Evolutionary conservation across 495 filamentous ascomycete genomes (phyloP).

Genomic region (Elasticomyces elasticus): DNA sequence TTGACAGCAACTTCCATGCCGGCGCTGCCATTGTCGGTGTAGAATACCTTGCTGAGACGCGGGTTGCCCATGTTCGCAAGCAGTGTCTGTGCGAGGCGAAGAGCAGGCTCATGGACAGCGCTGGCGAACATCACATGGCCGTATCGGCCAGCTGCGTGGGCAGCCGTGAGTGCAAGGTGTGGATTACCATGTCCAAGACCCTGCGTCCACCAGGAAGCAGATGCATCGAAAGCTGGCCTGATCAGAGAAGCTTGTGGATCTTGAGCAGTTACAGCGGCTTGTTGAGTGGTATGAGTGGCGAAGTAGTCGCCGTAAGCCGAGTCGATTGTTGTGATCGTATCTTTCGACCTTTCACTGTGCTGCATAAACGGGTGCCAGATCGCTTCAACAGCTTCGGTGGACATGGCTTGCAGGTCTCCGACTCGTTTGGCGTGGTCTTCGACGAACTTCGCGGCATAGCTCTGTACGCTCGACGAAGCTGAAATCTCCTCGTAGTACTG

Average conservation of each 20-base stretch:
- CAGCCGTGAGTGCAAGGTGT: slow-evolving; percentile 54
- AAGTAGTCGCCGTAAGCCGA: slow-evolving; percentile 68
- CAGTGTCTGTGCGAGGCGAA: slow-evolving; percentile 51
- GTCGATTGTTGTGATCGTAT: slow-evolving; percentile 59
- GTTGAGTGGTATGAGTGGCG: slow-evolving; percentile 41
- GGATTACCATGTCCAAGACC: slow-evolving; percentile 68
- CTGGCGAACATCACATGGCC: slow-evolving; percentile 78
- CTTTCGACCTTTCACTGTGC: slow-evolving; percentile 48
- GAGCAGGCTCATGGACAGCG: slow-evolving; percentile 60
- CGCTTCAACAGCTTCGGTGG: slow-evolving; percentile 41
- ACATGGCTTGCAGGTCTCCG: slow-evolving; percentile 48
- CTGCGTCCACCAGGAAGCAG: slow-evolving; percentile 81
- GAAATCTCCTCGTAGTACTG: slow-evolving; percentile 49
- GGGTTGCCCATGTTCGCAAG: slow-evolving; percentile 47
- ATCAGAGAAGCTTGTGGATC: slow-evolving; percentile 31
- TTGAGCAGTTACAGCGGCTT: background rate
- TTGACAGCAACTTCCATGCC: slow-evolving; percentile 72
- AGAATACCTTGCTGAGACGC: slow-evolving; percentile 59
- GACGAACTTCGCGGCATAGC: slow-evolving; percentile 35
- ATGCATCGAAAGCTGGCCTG: slow-evolving; percentile 60
- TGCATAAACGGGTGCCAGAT: slow-evolving; percentile 84
- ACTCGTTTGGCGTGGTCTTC: slow-evolving; percentile 42
- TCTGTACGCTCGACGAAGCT: slow-evolving; percentile 17
- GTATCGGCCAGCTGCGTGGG: slow-evolving; percentile 72
- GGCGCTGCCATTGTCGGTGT: slow-evolving; percentile 69